Base-by-base conservation (phyloP, 805 yeast genomes). In the Candida xiaguanensis region DNA sequence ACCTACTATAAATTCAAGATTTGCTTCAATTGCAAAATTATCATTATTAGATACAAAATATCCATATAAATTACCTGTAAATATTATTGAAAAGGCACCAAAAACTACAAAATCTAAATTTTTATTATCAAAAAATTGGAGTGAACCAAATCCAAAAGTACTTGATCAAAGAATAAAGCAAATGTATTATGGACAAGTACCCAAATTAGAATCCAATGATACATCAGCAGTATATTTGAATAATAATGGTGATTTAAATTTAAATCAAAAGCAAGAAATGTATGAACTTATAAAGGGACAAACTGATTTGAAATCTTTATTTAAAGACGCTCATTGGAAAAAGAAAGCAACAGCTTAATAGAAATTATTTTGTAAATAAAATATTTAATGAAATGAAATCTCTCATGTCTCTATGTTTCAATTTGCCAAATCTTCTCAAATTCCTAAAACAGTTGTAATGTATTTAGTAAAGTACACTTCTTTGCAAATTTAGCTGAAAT, bases 1-100 rank as follows among this genome's bases (percentile, higher is more conserved):
- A 43, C 42, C 61, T 5, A 42, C 57, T 24, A 40, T 55, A 8
- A 44, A 58, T 14, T 51, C 67, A 7, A 55, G 73, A 46, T 58
- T 67, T 8, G 67, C 72, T 2, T 63, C 72, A 32, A 58, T 69
- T 34, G 55, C 70, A 39, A 69, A 69, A 51, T 59, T 62, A 29
- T 49, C 58, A 22, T 59, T 69, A 45, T 42, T 63, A 35, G 53
- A 54, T 31, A 65, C 72, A 14, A 62, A 66, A 34, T 69, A 67
- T 48, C 74, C 74, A 4, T 69, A 57, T 53, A 50, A 51, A 42
- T 51, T 68, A 42, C 72, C 74, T 15, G 55, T 48, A 42, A 34
- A 55, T 8, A 49, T 67, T 28, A 53, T 68, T 28, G 60, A 61
- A 20, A 34, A 41, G 34, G 52, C 48, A 3, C 55, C 48, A 29